A percentile compares a stretch with the other conserved stretches of the same genome.
These are phyloP conservation scores for Jasminum sambac DNA, from an alignment of 257 asterid species.

Conservation along the genomic window DNA sequence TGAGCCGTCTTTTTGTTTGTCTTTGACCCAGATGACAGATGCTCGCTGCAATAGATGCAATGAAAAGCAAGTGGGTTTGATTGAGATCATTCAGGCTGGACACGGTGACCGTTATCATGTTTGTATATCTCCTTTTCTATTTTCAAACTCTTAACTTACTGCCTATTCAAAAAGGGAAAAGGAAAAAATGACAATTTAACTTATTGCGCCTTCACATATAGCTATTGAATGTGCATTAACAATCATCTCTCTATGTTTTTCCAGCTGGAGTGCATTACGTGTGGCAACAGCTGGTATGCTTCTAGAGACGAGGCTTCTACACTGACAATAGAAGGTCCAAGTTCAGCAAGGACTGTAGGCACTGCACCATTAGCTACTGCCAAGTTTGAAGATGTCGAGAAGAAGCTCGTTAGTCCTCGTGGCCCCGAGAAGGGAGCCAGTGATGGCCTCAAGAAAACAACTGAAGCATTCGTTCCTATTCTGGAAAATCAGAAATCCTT, in stretches of 20 bases:
- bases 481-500: conserved; percentile 50
- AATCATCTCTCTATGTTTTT: conserved; percentile 3
- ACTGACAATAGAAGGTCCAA: conserved; percentile 65
- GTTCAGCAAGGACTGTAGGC: conserved; percentile 43
- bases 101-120: conserved; percentile 82
- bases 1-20: neutral
- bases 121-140: conserved; percentile 4
- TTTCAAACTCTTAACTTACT: neutral
- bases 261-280: conserved; percentile 77
- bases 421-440: conserved; percentile 35
- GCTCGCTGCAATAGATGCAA: conserved; percentile 78
- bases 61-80: conserved; percentile 66
- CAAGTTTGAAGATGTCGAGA: conserved; percentile 67
- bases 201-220: neutral
- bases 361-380: conserved; percentile 67
- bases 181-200: no score
- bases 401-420: conserved; percentile 62
- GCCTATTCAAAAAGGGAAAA: no score
- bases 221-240: conserved; percentile 11
- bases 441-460: conserved; percentile 49
- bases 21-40: conserved; percentile 69
- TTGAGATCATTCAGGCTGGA: conserved; percentile 73
- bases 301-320: conserved; percentile 74
- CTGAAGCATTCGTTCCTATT: conserved; percentile 44
- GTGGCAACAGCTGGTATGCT: conserved; percentile 82